A percentile compares a stretch with the other conserved stretches of the same genome.
Conservation (phyloP, 164 flowering plant genomes). For the Nelumbo lutea region DNA sequence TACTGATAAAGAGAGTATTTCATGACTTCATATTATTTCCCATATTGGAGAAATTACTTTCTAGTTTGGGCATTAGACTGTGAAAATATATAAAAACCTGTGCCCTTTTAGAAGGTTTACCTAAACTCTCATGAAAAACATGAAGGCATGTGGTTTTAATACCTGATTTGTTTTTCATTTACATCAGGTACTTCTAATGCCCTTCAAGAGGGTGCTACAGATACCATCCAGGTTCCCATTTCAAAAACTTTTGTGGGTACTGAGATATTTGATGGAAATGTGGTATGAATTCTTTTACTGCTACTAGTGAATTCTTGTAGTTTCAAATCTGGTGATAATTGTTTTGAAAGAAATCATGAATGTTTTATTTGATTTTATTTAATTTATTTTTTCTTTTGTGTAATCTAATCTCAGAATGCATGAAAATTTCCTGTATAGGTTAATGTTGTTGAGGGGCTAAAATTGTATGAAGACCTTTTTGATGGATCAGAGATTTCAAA, state of each 20-base stretch:
- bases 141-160: conserved; percentile 1
- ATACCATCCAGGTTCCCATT: conserved; percentile 14
- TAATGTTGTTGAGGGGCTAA: conserved; percentile 75
- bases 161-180: neutral
- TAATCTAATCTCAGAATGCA: neutral
- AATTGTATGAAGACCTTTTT: conserved; percentile 52
- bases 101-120: too few species aligned
- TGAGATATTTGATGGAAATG: conserved; percentile 62
- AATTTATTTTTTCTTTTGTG: too few species aligned
- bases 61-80: neutral
- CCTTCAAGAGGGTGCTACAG: conserved; percentile 27
- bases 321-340: neutral
- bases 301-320: conserved; percentile 1
- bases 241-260: conserved; percentile 53
- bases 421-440: conserved; percentile 32
- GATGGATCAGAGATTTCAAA: conserved; percentile 52
- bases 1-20: neutral
- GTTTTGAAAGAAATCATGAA: neutral
- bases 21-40: neutral
- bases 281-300: conserved; percentile 31
- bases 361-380: too few species aligned
- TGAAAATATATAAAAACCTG: neutral
- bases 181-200: conserved; percentile 21
- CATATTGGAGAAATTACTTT: neutral
- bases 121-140: neutral